A percentile compares a stretch with the other conserved stretches of the same genome.
phyloP scores from a whole-genome alignment of 2,329 filamentous ascomycete genomes.

The Cercospora zeae-maydis region DNA sequence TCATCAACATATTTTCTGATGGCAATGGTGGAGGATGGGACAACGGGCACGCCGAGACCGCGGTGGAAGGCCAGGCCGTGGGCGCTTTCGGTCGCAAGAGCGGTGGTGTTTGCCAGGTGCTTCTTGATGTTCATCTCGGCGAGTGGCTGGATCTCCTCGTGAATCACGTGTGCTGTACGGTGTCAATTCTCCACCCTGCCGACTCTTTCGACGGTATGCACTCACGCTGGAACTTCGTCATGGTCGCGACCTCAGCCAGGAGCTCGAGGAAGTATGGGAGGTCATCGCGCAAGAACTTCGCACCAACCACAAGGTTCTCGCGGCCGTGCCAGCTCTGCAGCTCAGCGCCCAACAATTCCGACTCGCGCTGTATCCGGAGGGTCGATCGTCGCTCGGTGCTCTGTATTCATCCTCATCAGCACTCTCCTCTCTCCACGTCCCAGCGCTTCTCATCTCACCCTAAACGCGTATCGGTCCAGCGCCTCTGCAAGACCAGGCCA shows the following conservation, averaged over 20 bases:
- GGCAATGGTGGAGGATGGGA: slow-evolving; percentile 67
- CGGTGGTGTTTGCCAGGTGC: slow-evolving; percentile 58
- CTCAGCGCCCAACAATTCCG: slow-evolving; percentile 90
- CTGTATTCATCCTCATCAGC: slow-evolving; percentile 44
- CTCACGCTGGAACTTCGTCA: slow-evolving; percentile 77
- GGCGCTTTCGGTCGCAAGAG: slow-evolving; percentile 78
- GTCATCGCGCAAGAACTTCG: slow-evolving; percentile 92
- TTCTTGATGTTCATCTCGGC: slow-evolving; percentile 75
- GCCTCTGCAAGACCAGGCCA: slow-evolving; percentile 85
- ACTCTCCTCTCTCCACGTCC: not conserved
- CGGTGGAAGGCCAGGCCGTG: slow-evolving; percentile 88
- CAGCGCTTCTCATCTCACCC: slow-evolving; percentile 55
- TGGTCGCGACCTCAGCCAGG: slow-evolving; percentile 81
- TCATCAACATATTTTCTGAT: slow-evolving; percentile 77
- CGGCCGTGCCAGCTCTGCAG: slow-evolving; percentile 84
- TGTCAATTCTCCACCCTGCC: slow-evolving; percentile 21
- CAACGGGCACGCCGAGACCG: slow-evolving; percentile 77
- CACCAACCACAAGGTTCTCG: slow-evolving; percentile 86
- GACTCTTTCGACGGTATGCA: slow-evolving; percentile 9
- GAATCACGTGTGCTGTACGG: slow-evolving; percentile 73
- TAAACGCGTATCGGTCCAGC: slow-evolving; percentile 94
- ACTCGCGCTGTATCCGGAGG: slow-evolving; percentile 88
- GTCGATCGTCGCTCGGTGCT: slow-evolving; percentile 85
- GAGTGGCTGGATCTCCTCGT: slow-evolving; percentile 77
- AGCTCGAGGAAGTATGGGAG: slow-evolving; percentile 97